Evolutionary conservation across 1,284 basidiomycete genomes (phyloP), one percentile per base, ranked within the genome.

Genomic region (Pyrrhoderma lamaoense): DNA sequence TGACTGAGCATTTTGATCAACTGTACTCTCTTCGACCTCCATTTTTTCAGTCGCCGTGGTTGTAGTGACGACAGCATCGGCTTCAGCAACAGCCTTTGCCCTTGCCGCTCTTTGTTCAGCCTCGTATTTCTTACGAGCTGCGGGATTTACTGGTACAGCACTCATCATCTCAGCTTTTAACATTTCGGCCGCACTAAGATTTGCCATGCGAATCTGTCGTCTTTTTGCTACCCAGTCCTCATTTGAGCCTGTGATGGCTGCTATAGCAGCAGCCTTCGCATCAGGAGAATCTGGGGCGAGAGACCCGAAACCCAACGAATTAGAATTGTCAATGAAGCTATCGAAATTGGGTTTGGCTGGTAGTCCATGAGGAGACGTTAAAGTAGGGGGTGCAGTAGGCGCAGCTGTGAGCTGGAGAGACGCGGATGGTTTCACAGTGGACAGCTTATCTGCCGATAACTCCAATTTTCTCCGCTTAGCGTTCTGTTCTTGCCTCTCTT

Each of bases 181-280:
- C 64, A 86, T 81, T 64, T 97, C 90, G 52, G 93, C 94, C 42
- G 95, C 95, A 69, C 83, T 91, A 77, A 97, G 82, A 64, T 99
- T 98, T 13, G 94, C 95, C 80, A 96, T 86, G 53, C 94, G 82
- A 58, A 95, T 92, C 19, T 89, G 89, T 58, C 79, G 78, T 52
- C 91, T 80, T 65, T 95, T 95, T 49, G 85, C 83, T 40, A 93
- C 89, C 52, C 94, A 80, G 65, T 93, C 90, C 58, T 79, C 77
- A 67, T 94, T 92, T 25, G 86, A 88, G 21, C 85, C 86, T 42
- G 78, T 86, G 42, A 82, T 72, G 34, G 85, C 85, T 60, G 76
- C 82, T 45, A 75, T 72, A 48, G 82, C 73, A 4, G 70, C 66
- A 57, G 79, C 76, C 55, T 74, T 68, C 31, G 74, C 68, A 21